Evolutionary conservation across 2,329 filamentous ascomycete species (phyloP).

Genomic region (Phyllosticta paracitricarpa): DNA sequence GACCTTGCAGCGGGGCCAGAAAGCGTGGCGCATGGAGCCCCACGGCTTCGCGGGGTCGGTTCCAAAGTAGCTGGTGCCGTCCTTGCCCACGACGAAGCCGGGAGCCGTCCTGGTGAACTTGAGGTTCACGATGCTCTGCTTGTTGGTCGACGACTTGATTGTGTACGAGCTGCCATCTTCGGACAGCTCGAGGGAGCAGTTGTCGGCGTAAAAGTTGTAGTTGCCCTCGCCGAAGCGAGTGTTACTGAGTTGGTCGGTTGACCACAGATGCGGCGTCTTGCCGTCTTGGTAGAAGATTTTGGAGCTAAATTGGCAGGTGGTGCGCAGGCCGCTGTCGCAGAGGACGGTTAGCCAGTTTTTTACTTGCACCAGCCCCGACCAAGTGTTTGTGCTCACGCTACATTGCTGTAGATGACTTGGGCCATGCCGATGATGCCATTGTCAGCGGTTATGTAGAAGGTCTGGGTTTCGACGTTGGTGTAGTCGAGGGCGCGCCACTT

Average conservation of each 20-base stretch:
- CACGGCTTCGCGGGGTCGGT: conserved; percentile 80
- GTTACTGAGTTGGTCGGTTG: conserved; percentile 67
- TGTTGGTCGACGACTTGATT: conserved; percentile 83
- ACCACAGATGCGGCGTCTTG: conserved; percentile 70
- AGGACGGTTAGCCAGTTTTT: conserved; percentile 14
- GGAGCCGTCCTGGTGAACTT: conserved; percentile 67
- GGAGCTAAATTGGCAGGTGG: conserved; percentile 85
- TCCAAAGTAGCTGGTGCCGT: conserved; percentile 76
- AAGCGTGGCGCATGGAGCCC: conserved; percentile 84
- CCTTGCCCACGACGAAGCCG: conserved; percentile 73
- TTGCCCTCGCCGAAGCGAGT: conserved; percentile 77
- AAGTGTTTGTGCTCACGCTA: conserved; percentile 55
- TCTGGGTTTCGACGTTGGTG: conserved; percentile 90
- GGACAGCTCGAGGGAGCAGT: conserved; percentile 74
- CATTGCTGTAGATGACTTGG: conserved; percentile 96
- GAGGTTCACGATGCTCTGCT: conserved; percentile 72
- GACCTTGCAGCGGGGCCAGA: conserved; percentile 81
- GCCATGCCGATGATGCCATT: conserved; percentile 65
- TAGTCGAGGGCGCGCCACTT: conserved; percentile 74
- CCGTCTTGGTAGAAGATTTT: conserved; percentile 77
- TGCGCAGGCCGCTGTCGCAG: conserved; percentile 64
- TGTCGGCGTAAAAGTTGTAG: conserved; percentile 74
- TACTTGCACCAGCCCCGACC: neutral
- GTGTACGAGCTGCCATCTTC: conserved; percentile 74
- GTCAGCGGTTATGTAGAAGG: conserved; percentile 80